phyloP scores from a whole-genome alignment of 2,329 filamentous ascomycete species.

The Cladobotryum mycophilum region DNA sequence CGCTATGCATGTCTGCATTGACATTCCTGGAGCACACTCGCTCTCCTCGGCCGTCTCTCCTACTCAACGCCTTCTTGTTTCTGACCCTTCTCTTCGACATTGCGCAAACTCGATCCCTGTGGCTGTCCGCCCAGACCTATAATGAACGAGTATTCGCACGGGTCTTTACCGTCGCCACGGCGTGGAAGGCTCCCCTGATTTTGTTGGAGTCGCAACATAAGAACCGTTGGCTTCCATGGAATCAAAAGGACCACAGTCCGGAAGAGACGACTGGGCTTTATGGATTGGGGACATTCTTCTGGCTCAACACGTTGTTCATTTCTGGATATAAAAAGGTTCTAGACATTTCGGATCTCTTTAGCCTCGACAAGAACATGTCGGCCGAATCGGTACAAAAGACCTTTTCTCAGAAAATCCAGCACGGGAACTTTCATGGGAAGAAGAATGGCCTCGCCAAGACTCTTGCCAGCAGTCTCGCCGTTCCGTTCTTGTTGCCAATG shows the following conservation, averaged over 20 bases:
- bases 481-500: slow-evolving; percentile 24
- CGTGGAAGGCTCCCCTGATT: slow-evolving; percentile 28
- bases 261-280: slow-evolving; percentile 30
- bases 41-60: slow-evolving; percentile 34
- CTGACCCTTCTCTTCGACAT: slow-evolving; percentile 39
- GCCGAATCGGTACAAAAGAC: slow-evolving; percentile 17
- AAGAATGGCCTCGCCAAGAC: neutral
- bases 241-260: slow-evolving; percentile 31
- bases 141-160: slow-evolving; percentile 18
- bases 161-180: slow-evolving; percentile 30
- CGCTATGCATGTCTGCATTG: slow-evolving; percentile 6
- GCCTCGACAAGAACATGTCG: slow-evolving; percentile 25
- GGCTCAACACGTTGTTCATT: slow-evolving; percentile 30
- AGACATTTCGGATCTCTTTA: slow-evolving; percentile 27
- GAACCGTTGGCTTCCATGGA: slow-evolving; percentile 32
- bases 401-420: neutral
- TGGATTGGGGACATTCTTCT: slow-evolving; percentile 28
- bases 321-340: slow-evolving; percentile 31
- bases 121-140: slow-evolving; percentile 16
- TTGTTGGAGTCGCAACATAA: slow-evolving; percentile 35
- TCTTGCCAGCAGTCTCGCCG: slow-evolving; percentile 17
- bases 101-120: slow-evolving; percentile 28
- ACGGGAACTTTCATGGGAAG: neutral
- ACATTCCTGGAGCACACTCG: slow-evolving; percentile 27
- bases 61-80: slow-evolving; percentile 37